Evolutionary conservation across 2,329 filamentous ascomycete species (phyloP), one percentile per base, ranked within the genome.

Genomic region (Lasiodiplodia sp.): DNA sequence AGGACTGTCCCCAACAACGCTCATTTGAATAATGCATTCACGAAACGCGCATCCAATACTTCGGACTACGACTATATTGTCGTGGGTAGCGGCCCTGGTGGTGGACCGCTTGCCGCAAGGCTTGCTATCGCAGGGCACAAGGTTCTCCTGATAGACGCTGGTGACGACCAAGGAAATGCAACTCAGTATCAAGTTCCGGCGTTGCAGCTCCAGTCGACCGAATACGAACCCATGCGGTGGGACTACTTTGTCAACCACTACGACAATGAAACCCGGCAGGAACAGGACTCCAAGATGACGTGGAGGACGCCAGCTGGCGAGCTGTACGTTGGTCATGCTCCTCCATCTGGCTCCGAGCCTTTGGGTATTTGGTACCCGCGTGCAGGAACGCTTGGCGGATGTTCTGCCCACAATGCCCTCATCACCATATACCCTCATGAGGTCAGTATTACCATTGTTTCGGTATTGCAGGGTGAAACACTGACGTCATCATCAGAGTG

Each of bases 211-310:
- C 81, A 83, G 28, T 82, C 85, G 1, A 87, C 86, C 11, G 86
- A 90, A 72, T 85, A 89, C 69, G 80, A 81, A n/a, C 81, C 83
- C 21, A 82, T 88, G 71, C 79, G 83, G 53, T 91, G 88, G 88
- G 86, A 89, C 75, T 90, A 87, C 77, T 91, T 86, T 70, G 86
- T 89, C n/a, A 83, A 83, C 55, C 88, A 90, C 75, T 90, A 89
- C 73, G 79, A 82, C 16, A 83, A 90, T 70, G 78, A 86, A 53
- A 75, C 78, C n/a, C 81, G 85, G 40, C 85, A 88, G 71, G 81
- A 84, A n/a, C 80, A 81, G 60, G 87, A 91, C 74, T 85, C 79
- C 71, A 90, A 91, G 80, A 86, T 86, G 56, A 85, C 85, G 0
- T 90, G 88, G 74, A 74, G 83, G 14, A 86, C 85, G 0, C 80